These are phyloP conservation scores for Passalora sequoiae DNA, from an alignment of 2,329 filamentous ascomycete genomes.

Conservation along the genomic window DNA sequence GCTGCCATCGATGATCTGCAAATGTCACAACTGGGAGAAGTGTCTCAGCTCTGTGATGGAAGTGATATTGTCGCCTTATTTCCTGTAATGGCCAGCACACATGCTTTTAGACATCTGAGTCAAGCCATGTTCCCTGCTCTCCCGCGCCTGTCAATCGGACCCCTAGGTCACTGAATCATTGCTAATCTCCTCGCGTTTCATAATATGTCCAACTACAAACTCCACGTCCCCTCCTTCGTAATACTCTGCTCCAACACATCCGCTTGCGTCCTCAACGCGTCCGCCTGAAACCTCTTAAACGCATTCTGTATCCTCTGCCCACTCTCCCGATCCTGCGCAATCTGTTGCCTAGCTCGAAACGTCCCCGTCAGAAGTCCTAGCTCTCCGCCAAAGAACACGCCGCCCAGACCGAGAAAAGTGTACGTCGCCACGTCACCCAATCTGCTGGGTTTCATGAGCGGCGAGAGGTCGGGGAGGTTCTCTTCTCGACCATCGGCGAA, in stretches of 20 bases:
- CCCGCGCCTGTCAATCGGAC: too few relatives aligned
- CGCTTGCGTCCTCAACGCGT: slow-evolving; percentile 58
- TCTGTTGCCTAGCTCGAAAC: slow-evolving; percentile 41
- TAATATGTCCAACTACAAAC: too few relatives aligned
- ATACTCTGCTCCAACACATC: slow-evolving; percentile 47
- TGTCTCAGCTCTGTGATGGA: too few relatives aligned
- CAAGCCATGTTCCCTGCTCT: too few relatives aligned
- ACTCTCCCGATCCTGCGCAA: slow-evolving; percentile 52
- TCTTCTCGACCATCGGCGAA: slow-evolving; percentile 60
- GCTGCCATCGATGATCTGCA: too few relatives aligned
- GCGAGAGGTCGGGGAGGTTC: slow-evolving; percentile 57
- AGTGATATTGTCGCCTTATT: too few relatives aligned
- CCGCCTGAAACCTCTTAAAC: slow-evolving; percentile 58
- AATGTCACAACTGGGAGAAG: too few relatives aligned
- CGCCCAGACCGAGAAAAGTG: slow-evolving; percentile 57
- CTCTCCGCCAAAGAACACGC: slow-evolving; percentile 61
- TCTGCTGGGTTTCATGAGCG: slow-evolving; percentile 52
- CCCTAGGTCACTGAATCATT: too few relatives aligned
- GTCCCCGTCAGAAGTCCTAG: slow-evolving; percentile 55
- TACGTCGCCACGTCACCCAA: slow-evolving; percentile 59
- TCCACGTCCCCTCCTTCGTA: neutral
- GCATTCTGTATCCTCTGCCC: slow-evolving; percentile 56
- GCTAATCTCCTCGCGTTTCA: too few relatives aligned
- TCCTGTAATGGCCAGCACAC: too few relatives aligned
- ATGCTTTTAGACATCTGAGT: too few relatives aligned